Evolutionary conservation across 2,329 filamentous ascomycete species (phyloP).

Genomic region (Fusarium austroafricanum): DNA sequence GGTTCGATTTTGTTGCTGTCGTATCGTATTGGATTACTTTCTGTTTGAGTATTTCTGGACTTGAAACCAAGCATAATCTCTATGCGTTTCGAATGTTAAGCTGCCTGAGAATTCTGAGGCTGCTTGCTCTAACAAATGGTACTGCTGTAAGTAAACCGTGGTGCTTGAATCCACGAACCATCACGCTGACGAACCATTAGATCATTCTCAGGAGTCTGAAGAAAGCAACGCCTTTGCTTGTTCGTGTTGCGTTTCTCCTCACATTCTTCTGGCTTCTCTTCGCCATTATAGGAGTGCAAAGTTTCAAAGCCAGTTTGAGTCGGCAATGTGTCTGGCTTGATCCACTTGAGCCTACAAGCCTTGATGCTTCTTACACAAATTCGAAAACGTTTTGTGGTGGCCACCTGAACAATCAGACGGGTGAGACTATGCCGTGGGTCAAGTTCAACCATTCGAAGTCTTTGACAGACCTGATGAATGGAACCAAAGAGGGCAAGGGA

Average conservation of each 20-base stretch:
- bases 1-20: constrained; percentile 93
- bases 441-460: constrained; percentile 53
- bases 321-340: constrained; percentile 84
- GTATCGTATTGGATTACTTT: constrained; percentile 97
- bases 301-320: constrained; percentile 86
- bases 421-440: constrained; percentile 74
- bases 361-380: constrained; percentile 69
- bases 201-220: constrained; percentile 96
- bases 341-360: constrained; percentile 66
- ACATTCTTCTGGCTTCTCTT: constrained; percentile 98
- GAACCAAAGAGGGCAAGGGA: constrained; percentile 75
- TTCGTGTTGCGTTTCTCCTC: constrained; percentile 94
- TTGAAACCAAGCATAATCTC: constrained; percentile 77
- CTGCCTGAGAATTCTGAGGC: constrained; percentile 88
- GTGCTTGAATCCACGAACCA: not conserved
- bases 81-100: constrained; percentile 97
- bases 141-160: constrained; percentile 75
- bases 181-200: constrained; percentile 53
- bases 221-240: constrained; percentile 89
- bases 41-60: constrained; percentile 73
- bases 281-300: constrained; percentile 95
- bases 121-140: constrained; percentile 92
- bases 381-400: constrained; percentile 87
- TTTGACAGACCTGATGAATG: constrained; percentile 61
- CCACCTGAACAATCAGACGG: constrained; percentile 72